Evolutionary conservation across 768 basidiomycete species (phyloP), one percentile per base, ranked within the genome.

Genomic region (Tulasnella sp.): DNA sequence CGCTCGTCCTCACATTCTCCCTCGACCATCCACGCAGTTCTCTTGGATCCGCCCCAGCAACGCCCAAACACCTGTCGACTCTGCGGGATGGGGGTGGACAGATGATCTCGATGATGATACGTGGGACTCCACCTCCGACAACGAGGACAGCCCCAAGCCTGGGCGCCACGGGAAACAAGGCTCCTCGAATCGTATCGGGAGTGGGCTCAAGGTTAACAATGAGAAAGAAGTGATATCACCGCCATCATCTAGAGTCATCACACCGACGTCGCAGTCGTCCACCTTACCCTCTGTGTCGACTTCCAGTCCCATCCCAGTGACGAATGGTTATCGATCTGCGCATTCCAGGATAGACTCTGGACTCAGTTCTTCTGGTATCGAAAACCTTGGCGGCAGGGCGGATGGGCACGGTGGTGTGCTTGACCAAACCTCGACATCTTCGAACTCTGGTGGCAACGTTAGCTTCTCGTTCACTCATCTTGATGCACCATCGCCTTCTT

Each of bases 81-180:
- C 73, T 66, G 70, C 75, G 77, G 60, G 78, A 63, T 53, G 76
- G 73, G 65, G 78, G 72, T 70, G 72, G 51, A 61, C 66, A 19
- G 68, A 74, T 34, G 85, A 88, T 55, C 85, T 86, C 84, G 85
- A 74, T 69, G 88, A 90, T 68, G 88, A 91, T 69, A 86, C 81
- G 48, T 91, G 88, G 88, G 88, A 90, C 72, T 85, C 83, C 66
- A 77, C 79, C 53, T 89, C 87, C 17, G 88, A 90, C 72, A 83
- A 82, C 48, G 86, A 87, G 70, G 83, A 80, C 17, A 44, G 26
- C 38, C 32, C 34, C 51, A 54, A 48, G 30, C 48, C 52, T 32
- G 9, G 32, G 43, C 30, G 65, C 64, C 32, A 58, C 65, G 55
- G 64, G 61, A 55, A 60, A 64, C 19, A 67, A 60, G 64, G 71